Conservation (phyloP, 148 eudicot species). For the Nyssa sinensis region DNA sequence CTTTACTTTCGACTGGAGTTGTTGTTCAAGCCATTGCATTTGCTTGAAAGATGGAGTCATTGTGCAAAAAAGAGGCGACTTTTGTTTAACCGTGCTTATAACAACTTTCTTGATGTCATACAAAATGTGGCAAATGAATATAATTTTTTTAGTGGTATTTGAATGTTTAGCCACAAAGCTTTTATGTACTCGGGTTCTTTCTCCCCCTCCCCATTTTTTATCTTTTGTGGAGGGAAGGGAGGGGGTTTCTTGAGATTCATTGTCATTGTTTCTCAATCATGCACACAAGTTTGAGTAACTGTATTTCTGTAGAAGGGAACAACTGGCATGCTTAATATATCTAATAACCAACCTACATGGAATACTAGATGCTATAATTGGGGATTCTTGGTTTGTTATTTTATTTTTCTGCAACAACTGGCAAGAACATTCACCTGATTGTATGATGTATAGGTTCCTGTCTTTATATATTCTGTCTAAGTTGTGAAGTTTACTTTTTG, state of each 20-base stretch:
- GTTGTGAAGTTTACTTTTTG: not conserved
- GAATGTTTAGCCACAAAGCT: not conserved
- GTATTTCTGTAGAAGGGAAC: not conserved
- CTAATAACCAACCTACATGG: not conserved
- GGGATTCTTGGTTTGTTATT: not conserved
- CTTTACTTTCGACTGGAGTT: conserved; percentile 6
- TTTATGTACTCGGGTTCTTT: not conserved
- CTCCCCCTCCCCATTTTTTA: no score
- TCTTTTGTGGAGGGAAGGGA: no score
- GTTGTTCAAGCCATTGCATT: conserved; percentile 6
- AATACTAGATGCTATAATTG: not conserved
- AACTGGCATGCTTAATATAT: not conserved
- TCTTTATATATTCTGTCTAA: not conserved
- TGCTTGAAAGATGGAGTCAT: not conserved
- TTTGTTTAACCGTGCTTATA: not conserved
- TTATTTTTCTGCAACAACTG: not conserved
- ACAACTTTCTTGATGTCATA: not conserved
- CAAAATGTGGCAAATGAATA: not conserved
- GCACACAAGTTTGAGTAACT: not conserved
- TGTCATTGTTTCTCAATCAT: not conserved
- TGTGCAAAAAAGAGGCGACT: not conserved
- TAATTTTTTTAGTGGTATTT: no score
- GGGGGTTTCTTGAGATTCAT: no score
- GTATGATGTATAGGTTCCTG: not conserved
- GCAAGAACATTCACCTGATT: conserved; percentile 3